phyloP scores from a whole-genome alignment of 139 green algal genomes.

The Chlamydomonas eustigma region DNA sequence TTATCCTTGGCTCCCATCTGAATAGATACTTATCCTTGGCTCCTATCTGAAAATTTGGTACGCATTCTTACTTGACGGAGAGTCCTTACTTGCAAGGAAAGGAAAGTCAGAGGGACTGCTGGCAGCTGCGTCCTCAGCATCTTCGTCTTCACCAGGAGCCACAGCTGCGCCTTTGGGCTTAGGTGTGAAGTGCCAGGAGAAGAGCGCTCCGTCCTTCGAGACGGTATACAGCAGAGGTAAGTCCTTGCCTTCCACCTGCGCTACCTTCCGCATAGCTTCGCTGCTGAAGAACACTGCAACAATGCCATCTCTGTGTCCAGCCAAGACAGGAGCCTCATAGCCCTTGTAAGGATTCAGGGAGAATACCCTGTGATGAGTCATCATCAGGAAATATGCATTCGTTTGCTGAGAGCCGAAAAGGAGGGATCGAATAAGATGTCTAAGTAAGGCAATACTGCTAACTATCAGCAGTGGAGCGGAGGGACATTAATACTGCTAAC shows the following conservation, averaged over 20 bases:
- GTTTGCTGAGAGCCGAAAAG: no score
- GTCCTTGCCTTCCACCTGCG: conserved; percentile 42
- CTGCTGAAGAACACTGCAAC: conserved; percentile 73
- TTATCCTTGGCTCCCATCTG: no score
- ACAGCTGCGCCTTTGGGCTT: conserved; percentile 4
- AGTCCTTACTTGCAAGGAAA: conserved; percentile 15
- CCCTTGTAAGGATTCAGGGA: conserved; percentile 74
- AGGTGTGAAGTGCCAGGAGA: conserved; percentile 57
- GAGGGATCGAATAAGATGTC: no score
- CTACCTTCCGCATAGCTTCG: conserved; percentile 11
- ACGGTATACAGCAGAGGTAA: conserved; percentile 68
- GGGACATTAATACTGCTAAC: no score
- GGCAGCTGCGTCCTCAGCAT: conserved; percentile 6
- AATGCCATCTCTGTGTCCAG: conserved; percentile 76
- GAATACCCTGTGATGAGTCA: conserved; percentile 69
- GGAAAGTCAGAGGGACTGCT: conserved; percentile 9
- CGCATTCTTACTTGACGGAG: not conserved
- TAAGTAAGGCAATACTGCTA: no score
- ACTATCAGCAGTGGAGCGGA: no score
- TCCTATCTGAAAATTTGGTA: not conserved
- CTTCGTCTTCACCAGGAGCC: not conserved
- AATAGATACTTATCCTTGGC: no score
- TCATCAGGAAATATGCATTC: no score
- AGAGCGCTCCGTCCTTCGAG: conserved; percentile 80
- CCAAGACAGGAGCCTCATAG: conserved; percentile 74